Percentiles rank a stretch among this genome's conserved stretches.
These are phyloP conservation scores for Pholiota microspora DNA, from an alignment of 768 basidiomycete genomes.

Conservation along the genomic window DNA sequence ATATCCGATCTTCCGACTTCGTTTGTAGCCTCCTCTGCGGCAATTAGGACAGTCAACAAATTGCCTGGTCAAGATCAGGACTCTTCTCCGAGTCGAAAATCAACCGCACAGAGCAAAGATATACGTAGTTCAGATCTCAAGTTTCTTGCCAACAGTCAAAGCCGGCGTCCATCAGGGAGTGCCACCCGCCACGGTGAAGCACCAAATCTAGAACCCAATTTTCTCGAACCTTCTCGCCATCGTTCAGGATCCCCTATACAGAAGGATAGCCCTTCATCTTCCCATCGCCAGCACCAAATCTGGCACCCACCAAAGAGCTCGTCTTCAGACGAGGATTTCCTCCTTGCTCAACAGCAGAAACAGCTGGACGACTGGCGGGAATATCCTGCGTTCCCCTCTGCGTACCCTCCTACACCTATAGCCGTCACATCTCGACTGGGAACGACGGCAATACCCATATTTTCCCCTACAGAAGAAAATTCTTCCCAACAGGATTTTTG, in stretches of 20 bases:
- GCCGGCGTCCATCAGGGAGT: neutral
- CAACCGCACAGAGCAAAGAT: neutral
- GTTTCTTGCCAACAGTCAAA: neutral
- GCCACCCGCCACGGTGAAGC: neutral
- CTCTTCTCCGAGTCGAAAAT: conserved; percentile 1
- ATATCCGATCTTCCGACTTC: conserved; percentile 22
- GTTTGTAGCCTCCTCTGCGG: conserved; percentile 17
- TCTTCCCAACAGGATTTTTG: conserved; percentile 58
- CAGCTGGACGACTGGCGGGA: conserved; percentile 66
- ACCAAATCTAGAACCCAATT: conserved; percentile 9
- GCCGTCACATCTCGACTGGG: conserved; percentile 29
- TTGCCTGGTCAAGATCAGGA: neutral
- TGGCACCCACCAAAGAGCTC: conserved; percentile 62
- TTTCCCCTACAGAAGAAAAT: conserved; percentile 41
- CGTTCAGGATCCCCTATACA: conserved; percentile 1
- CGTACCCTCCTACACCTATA: conserved; percentile 73
- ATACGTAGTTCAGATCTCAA: neutral
- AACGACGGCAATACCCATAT: conserved; percentile 23
- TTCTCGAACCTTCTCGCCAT: conserved; percentile 4
- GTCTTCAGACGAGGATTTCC: conserved; percentile 30
- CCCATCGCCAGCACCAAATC: conserved; percentile 37
- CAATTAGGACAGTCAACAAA: neutral
- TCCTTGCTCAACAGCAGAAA: conserved; percentile 18
- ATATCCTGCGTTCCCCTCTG: conserved; percentile 75
- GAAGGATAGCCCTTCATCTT: neutral